Evolutionary conservation across 495 filamentous ascomycete species (phyloP), one percentile per base, ranked within the genome.

Genomic region (Amorphotheca resinae): DNA sequence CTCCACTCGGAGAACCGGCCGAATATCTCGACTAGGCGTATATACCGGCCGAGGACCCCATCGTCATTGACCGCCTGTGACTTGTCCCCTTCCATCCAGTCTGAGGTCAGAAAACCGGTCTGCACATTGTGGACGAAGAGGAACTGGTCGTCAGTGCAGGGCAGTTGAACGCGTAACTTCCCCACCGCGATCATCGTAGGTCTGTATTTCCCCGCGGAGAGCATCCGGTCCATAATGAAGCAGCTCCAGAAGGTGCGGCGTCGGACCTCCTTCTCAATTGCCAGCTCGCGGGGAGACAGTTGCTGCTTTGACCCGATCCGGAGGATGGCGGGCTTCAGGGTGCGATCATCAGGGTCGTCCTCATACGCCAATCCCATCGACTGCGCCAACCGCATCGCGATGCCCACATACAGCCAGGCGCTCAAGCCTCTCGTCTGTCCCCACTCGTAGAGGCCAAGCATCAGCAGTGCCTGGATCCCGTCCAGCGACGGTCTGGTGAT

Each of bases 381-480:
- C 48, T 85, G 80, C 1, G 84, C 79, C 33, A 74, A 59, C n/a
- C 84, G 73, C 21, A 87, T 83, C 22, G 86, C 86, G 48, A 77
- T 66, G 6, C 85, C 84, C 12, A 87, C 72, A 46, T 82, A 82
- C 46, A 86, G 65, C 79, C 83, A 91, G 8, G 84, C 83, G 42
- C 73, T 77, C 49, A 77, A 70, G 0, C 82, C 85, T 31, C 83
- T 74, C 1, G 64, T 62, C 50, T 84, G 84, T 22, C 80, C 80
- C 84, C 85, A 91, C 53, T 89, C 84, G 51, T 91, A 84, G 16
- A 91, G 66, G 0, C 77, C 81, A 8, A 94, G 65, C 84, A 93
- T 91, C 33, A 91, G 62, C 15, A 84, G 66, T 3, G 80, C 82
- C 52, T 89, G 83, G 2, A 82, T 76, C 17, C 79, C 70, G 42